These are phyloP conservation scores for Didymella arachidicola DNA, from an alignment of 2,329 filamentous ascomycete species.

Conservation along the genomic window DNA sequence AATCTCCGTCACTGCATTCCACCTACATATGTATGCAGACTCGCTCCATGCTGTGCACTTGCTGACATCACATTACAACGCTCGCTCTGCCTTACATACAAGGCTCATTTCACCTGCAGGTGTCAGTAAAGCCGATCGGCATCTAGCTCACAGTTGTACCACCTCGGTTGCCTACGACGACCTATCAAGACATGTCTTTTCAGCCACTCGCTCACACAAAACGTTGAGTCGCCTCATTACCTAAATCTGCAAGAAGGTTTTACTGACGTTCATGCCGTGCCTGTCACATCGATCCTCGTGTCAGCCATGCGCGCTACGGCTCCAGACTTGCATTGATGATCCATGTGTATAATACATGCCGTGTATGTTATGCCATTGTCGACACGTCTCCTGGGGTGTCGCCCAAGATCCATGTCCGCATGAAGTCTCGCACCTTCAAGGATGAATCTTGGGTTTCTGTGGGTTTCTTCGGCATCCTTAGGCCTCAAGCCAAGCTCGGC, in stretches of 20 bases:
- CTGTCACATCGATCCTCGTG: slow-evolving; percentile 16
- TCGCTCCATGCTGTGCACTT: slow-evolving; percentile 5
- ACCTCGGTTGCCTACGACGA: slow-evolving; percentile 3
- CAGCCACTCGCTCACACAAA: slow-evolving; percentile 16
- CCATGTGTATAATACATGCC: slow-evolving; percentile 11
- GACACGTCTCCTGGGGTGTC: slow-evolving; percentile 1
- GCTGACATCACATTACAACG: neutral
- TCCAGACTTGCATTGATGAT: slow-evolving; percentile 11
- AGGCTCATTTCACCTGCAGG: slow-evolving; percentile 16
- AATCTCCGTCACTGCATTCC: slow-evolving; percentile 12
- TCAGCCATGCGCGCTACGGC: slow-evolving; percentile 6
- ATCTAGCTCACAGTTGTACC: slow-evolving; percentile 10
- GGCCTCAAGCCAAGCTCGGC: slow-evolving; percentile 7
- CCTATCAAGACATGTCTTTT: slow-evolving; percentile 9
- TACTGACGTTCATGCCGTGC: slow-evolving; percentile 15
- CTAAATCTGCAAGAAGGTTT: slow-evolving; percentile 4
- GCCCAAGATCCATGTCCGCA: slow-evolving; percentile 18
- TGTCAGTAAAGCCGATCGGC: slow-evolving; percentile 13
- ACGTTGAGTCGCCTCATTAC: slow-evolving; percentile 12
- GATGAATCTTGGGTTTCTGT: neutral
- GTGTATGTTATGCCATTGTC: slow-evolving; percentile 4
- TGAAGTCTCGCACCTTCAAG: slow-evolving; percentile 10
- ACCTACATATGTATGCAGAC: slow-evolving; percentile 1
- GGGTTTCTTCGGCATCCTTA: slow-evolving; percentile 5
- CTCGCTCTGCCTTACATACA: slow-evolving; percentile 4